phyloP scores from a whole-genome alignment of 1,139 yeast species.

The Scheffersomyces quercinus region DNA sequence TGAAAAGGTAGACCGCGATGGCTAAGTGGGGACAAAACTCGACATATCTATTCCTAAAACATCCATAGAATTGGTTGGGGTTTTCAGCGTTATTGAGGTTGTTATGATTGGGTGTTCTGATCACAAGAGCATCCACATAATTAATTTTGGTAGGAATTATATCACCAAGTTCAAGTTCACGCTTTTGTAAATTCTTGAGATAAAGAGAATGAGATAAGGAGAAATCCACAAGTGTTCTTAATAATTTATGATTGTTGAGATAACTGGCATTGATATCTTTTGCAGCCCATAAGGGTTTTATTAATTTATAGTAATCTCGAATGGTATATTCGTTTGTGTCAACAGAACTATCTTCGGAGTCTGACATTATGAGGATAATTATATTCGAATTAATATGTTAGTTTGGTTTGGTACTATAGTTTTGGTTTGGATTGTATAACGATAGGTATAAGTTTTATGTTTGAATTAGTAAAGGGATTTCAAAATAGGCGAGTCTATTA shows the following conservation, averaged over 20 bases:
- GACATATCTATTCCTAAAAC: conserved; percentile 27
- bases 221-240: conserved; percentile 31
- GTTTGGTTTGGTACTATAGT: too few species aligned
- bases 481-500: too few species aligned
- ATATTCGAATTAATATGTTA: too few species aligned
- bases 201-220: conserved; percentile 23
- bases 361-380: conserved; percentile 11
- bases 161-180: conserved; percentile 26
- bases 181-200: conserved; percentile 23
- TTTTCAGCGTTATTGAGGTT: neutral
- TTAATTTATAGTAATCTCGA: conserved; percentile 22
- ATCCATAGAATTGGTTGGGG: conserved; percentile 19
- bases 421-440: too few species aligned
- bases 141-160: conserved; percentile 4
- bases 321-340: conserved; percentile 19
- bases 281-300: conserved; percentile 20
- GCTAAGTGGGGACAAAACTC: conserved; percentile 35
- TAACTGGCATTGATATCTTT: conserved; percentile 13
- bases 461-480: too few species aligned
- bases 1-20: conserved; percentile 30
- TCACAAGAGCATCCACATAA: conserved; percentile 3
- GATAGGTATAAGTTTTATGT: too few species aligned
- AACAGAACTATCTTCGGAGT: conserved; percentile 12
- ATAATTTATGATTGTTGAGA: conserved; percentile 22
- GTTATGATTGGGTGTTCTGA: conserved; percentile 1